These are phyloP conservation scores for Fusarium nygamai DNA, from an alignment of 2,329 filamentous ascomycete species.

Conservation along the genomic window DNA sequence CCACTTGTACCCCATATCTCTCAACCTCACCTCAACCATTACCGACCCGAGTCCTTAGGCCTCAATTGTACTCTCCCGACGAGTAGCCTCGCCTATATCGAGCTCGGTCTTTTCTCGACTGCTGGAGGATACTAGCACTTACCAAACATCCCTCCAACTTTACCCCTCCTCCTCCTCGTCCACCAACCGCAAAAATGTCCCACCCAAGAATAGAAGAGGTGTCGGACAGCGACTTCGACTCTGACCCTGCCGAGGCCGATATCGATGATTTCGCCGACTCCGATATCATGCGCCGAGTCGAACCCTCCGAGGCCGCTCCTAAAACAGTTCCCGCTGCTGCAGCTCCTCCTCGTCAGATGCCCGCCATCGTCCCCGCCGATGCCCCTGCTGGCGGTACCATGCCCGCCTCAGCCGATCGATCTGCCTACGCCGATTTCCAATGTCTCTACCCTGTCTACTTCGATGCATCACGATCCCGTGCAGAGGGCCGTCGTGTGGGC, in stretches of 20 bases:
- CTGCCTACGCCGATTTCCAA: conserved; percentile 78
- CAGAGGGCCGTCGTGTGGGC: conserved; percentile 83
- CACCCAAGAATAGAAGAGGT: conserved; percentile 93
- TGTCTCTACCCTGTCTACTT: conserved; percentile 98
- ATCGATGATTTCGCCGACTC: conserved; percentile 71
- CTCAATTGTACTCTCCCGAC: background rate
- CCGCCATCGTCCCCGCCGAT: conserved; percentile 42
- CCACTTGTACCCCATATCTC: conserved; percentile 32
- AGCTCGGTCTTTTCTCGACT: background rate
- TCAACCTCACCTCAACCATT: conserved; percentile 14
- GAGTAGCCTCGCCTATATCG: background rate
- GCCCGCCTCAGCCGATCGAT: conserved; percentile 57
- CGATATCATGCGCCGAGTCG: conserved; percentile 64
- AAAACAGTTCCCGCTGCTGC: conserved; percentile 41
- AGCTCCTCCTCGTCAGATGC: conserved; percentile 43
- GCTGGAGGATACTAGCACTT: background rate
- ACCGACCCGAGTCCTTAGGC: conserved; percentile 1
- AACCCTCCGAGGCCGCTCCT: conserved; percentile 41
- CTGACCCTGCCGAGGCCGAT: conserved; percentile 89
- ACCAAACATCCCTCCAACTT: background rate
- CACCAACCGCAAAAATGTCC: conserved; percentile 67
- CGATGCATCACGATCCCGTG: conserved; percentile 77
- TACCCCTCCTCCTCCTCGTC: conserved; percentile 2
- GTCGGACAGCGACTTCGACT: conserved; percentile 79
- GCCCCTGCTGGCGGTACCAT: conserved; percentile 44